Conservation (phyloP, 768 basidiomycete genomes). For the Macrolepiota albuminosa region DNA sequence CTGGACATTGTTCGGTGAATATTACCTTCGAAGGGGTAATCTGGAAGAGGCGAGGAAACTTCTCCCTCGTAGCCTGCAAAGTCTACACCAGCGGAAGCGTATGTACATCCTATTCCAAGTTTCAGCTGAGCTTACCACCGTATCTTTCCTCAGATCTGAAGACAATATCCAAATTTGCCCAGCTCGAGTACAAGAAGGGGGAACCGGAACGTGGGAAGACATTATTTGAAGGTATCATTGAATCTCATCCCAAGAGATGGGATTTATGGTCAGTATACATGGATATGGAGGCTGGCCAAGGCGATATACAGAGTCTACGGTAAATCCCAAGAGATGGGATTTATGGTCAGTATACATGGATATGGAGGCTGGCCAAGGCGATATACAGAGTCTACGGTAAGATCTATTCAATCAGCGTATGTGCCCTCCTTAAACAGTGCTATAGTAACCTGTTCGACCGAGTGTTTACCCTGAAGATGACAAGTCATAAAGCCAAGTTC, state of each 20-base stretch:
- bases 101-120: conserved; percentile 24
- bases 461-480: conserved; percentile 80
- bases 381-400: conserved; percentile 79
- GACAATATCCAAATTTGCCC: conserved; percentile 92
- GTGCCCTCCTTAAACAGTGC: conserved; percentile 1
- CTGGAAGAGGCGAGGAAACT: conserved; percentile 81
- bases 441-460: conserved; percentile 82
- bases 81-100: conserved; percentile 94
- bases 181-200: conserved; percentile 91
- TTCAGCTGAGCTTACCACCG: background rate
- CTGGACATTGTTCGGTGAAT: conserved; percentile 87
- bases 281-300: conserved; percentile 87
- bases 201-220: conserved; percentile 95
- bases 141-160: conserved; percentile 68
- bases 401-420: background rate
- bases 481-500: conserved; percentile 93
- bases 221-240: conserved; percentile 93
- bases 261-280: conserved; percentile 96
- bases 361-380: conserved; percentile 80
- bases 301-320: conserved; percentile 77
- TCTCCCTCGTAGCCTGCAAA: conserved; percentile 83
- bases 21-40: conserved; percentile 68
- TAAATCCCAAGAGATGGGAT: conserved; percentile 89
- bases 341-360: conserved; percentile 97
- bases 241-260: conserved; percentile 92